Evolutionary conservation across 305 asterid species (phyloP).

Genomic region (Fraxinus baroniana): DNA sequence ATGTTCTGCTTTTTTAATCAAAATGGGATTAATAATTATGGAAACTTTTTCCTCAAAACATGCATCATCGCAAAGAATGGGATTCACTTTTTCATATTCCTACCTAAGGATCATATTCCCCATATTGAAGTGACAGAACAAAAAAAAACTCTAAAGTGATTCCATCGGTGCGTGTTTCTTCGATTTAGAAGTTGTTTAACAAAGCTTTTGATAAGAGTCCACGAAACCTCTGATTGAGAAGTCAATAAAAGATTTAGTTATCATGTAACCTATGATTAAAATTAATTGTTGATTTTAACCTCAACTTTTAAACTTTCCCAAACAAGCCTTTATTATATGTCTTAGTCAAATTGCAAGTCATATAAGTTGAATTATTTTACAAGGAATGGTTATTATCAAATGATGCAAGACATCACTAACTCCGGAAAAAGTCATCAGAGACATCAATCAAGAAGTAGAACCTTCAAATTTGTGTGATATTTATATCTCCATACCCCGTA

Average conservation of each 20-base stretch:
- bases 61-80: conserved; percentile 24
- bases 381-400: conserved; percentile 27
- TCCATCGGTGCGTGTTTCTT: conserved; percentile 16
- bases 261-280: neutral
- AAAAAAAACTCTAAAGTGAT: conserved; percentile 4
- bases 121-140: conserved; percentile 13
- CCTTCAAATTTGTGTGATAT: neutral
- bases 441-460: neutral
- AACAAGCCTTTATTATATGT: neutral
- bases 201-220: neutral
- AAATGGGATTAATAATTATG: neutral
- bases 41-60: conserved; percentile 3
- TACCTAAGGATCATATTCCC: conserved; percentile 28
- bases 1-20: neutral
- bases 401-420: conserved; percentile 35
- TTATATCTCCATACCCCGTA: neutral
- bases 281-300: no score
- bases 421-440: conserved; percentile 18
- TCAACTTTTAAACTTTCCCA: neutral
- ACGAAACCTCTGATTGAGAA: no score
- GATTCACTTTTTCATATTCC: conserved; percentile 27
- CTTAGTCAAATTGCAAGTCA: neutral
- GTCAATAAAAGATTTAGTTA: no score
- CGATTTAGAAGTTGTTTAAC: neutral
- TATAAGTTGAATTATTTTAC: conserved; percentile 7